Conservation (phyloP, 2,329 filamentous ascomycete species). For the Herpomyces periplanetae region DNA sequence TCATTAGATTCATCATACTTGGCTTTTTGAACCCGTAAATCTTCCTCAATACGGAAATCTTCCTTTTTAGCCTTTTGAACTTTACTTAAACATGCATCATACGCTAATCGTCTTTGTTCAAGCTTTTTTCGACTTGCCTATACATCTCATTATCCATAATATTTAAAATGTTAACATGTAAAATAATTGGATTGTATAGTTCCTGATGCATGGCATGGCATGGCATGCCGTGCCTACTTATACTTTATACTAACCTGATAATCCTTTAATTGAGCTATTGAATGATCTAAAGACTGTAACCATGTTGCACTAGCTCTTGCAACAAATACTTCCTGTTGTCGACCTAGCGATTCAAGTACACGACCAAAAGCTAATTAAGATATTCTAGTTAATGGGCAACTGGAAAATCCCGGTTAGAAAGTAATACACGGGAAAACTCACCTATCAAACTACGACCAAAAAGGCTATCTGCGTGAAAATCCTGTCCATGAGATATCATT, state of each 20-base stretch:
- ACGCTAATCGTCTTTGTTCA: constrained; percentile 50
- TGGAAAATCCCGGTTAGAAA: not conserved
- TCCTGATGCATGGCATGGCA: too few species aligned
- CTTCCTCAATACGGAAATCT: constrained; percentile 69
- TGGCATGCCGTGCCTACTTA: too few species aligned
- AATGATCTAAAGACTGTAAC: constrained; percentile 68
- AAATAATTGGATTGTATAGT: too few species aligned
- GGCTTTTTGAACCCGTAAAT: constrained; percentile 53
- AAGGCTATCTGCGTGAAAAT: constrained; percentile 62
- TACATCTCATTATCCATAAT: constrained; percentile 4
- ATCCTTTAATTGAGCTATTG: constrained; percentile 77
- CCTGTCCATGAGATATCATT: constrained; percentile 62
- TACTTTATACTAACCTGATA: constrained; percentile 40
- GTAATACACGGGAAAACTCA: constrained; percentile 8
- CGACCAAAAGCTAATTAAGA: constrained; percentile 18
- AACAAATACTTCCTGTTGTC: constrained; percentile 48
- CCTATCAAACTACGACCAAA: constrained; percentile 52
- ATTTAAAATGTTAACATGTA: too few species aligned
- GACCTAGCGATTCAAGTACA: constrained; percentile 51
- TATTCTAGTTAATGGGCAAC: too few species aligned
- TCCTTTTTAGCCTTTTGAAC: constrained; percentile 78
- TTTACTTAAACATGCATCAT: constrained; percentile 57
- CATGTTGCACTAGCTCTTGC: constrained; percentile 37
- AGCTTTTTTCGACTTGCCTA: constrained; percentile 64
- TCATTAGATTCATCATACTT: constrained; percentile 90